Base-by-base conservation (phyloP, 345 rosid species). In the Eucalyptus pumila region DNA sequence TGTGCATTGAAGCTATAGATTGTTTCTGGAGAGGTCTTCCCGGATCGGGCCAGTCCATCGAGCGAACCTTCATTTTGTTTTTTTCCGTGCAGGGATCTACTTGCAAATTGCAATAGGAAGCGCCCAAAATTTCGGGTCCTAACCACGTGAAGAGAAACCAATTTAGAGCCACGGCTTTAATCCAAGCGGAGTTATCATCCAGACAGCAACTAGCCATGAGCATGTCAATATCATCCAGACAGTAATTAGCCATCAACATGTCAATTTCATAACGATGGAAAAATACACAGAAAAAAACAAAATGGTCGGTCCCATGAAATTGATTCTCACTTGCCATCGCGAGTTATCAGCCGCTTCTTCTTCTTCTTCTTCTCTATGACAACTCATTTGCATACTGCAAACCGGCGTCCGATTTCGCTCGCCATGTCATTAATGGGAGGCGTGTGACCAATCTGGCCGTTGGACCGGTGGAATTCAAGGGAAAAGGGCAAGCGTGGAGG, bases 11-110 rank as follows among this genome's bases (percentile, higher is more conserved):
- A 65, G 17, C 9, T 65, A 15, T 4, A 4, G 19, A n/a, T 15
- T 8, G 6, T 2, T 15, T 15, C 11, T 12, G 2, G 0, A 14
- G 9, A n/a, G 37, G 21, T n/a, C 9, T n/a, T 15, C 21, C 21
- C 9, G 9, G 17, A 62, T 62, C 19, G 37, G 3, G 34, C 32
- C 16, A 0, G 9, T 62, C 34, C 17, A n/a, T 30, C 5, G 16
- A 65, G 17, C 76, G 19, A 65, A 65, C 4, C 19, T 30, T 30
- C 16, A 30, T 11, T 26, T 27, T 60, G 3, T 14, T 27, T 65
- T 11, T n/a, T n/a, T 65, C 37, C 37, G 8, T 4, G 37, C 32
- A 16, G 37, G 21, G 11, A 11, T 65, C 21, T 15, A 65, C 76
- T 65, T n/a, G 76, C 40, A 12, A n/a, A 14, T n/a, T n/a, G 40